Evolutionary conservation across 495 filamentous ascomycete genomes (phyloP), one percentile per base, ranked within the genome.

Genomic region (Hypoxylon fragiforme): DNA sequence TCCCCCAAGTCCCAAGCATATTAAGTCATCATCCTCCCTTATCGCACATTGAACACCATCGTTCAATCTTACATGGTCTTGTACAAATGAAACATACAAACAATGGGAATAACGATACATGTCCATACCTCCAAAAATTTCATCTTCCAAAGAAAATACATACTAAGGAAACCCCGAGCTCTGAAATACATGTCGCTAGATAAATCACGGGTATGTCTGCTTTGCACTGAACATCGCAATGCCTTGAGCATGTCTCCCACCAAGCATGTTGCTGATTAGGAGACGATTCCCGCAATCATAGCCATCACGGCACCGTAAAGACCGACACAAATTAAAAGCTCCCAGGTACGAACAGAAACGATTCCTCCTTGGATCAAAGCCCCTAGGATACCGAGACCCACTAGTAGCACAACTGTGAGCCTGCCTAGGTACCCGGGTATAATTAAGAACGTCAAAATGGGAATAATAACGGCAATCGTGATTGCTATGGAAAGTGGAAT

Each of bases 371-470:
- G 73, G 3, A 70, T 58, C 31, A 71, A 38, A 4, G 44, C 60
- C 15, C 57, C 62, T 2, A 71, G 38, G 3, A 68, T 62, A 15
- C 66, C 60, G 1, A 60, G 37, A 0, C 64, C 69, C 0, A 75
- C 71, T 1, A 77, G 57, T 11, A 66, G 31, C 1, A 80, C 76
- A 20, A 83, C 73, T 0, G 78, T 75, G 39, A 85, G 67, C 21
- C 82, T 74, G 13, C 78, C 79, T 1, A 78, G 66, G 55, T 84
- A 82, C 15, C 78, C 77, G 0, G 77, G 77, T 22, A 79, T 76
- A 2, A 79, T 57, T 2, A 66, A 62, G 64, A 86, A 87, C 3
- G 82, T 80, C 20, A 87, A 63, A 13, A 88, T 75, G 0, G 83
- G 84, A 7, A 85, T 61, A 5, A 85, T 68, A 8, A 85, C 65